These are phyloP conservation scores for Chlorella sorokiniana DNA, from an alignment of 139 green algal species.

Conservation along the genomic window DNA sequence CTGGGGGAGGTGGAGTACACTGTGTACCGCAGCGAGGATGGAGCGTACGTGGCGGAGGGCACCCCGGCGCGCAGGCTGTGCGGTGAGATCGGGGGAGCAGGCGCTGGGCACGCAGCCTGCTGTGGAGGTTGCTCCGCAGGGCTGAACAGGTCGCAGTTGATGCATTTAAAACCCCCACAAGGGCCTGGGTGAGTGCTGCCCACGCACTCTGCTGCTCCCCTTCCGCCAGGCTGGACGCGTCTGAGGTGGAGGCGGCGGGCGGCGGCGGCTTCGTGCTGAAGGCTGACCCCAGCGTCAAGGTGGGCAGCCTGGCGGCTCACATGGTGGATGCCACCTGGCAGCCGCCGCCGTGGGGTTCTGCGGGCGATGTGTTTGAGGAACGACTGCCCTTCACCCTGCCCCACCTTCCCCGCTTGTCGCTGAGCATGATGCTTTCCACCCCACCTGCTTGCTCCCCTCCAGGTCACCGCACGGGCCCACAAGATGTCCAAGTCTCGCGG, in stretches of 20 bases:
- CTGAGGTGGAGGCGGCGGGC: conserved; percentile 68
- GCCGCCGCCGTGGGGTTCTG: too few relatives aligned
- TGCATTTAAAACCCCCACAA: too few relatives aligned
- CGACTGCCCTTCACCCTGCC: too few relatives aligned
- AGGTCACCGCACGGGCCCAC: conserved; percentile 83
- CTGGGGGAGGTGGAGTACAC: conserved; percentile 95
- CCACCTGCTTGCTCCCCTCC: background rate
- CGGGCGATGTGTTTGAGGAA: too few relatives aligned
- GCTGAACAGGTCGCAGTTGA: too few relatives aligned
- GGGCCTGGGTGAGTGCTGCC: background rate
- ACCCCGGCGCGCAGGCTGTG: conserved; percentile 33
- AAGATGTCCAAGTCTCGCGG: conserved; percentile 98
- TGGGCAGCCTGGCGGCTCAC: background rate
- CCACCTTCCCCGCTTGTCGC: background rate
- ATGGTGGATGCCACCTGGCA: background rate
- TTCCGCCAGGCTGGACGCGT: conserved; percentile 45
- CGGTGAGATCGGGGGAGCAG: background rate
- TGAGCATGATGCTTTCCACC: background rate
- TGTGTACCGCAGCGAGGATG: conserved; percentile 10
- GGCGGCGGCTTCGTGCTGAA: conserved; percentile 71
- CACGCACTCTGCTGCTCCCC: background rate
- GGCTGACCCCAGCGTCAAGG: conserved; percentile 59
- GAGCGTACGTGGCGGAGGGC: conserved; percentile 21
- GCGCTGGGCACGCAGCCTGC: background rate
- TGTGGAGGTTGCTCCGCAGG: background rate